These are phyloP conservation scores for Colletotrichum sp. DNA, from an alignment of 2,329 filamentous ascomycete species.

Conservation along the genomic window DNA sequence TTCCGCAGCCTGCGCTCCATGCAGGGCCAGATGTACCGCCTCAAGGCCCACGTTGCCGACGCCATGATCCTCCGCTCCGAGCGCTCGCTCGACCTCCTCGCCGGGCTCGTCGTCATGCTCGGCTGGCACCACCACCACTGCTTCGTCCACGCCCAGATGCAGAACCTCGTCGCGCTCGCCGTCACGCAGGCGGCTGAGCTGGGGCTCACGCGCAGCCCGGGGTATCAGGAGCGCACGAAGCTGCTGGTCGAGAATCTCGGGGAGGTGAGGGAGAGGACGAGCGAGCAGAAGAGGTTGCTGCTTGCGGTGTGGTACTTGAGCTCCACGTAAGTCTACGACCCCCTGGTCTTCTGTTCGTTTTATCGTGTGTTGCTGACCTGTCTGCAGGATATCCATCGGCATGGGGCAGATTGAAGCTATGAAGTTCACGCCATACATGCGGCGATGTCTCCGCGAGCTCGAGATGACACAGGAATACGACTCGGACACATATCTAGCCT, in stretches of 20 bases:
- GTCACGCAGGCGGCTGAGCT: slow-evolving; percentile 53
- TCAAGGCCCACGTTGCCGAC: slow-evolving; percentile 52
- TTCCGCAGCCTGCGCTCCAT: slow-evolving; percentile 52
- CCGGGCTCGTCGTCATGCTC: slow-evolving; percentile 53
- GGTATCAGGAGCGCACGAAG: slow-evolving; percentile 44
- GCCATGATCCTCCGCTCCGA: slow-evolving; percentile 56
- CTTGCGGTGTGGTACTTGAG: slow-evolving; percentile 60
- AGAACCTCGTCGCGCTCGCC: slow-evolving; percentile 54
- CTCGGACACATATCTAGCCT: slow-evolving; percentile 50
- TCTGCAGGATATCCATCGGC: slow-evolving; percentile 41
- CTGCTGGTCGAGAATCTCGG: slow-evolving; percentile 46
- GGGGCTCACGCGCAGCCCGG: slow-evolving; percentile 46
- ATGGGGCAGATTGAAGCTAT: slow-evolving; percentile 52
- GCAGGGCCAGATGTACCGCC: slow-evolving; percentile 53
- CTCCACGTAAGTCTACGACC: slow-evolving; percentile 45
- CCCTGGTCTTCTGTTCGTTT: accelerated
- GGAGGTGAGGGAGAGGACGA: slow-evolving; percentile 42
- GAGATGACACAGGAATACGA: slow-evolving; percentile 48
- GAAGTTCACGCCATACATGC: slow-evolving; percentile 56
- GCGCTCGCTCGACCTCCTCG: slow-evolving; percentile 54
- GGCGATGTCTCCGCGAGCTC: slow-evolving; percentile 53
- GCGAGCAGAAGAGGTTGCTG: slow-evolving; percentile 57
- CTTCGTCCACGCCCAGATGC: slow-evolving; percentile 56
- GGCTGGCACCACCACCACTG: slow-evolving; percentile 61
- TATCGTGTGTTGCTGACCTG: slow-evolving; percentile 19